A percentile compares a stretch with the other conserved stretches of the same genome.
These are phyloP conservation scores for Nicotiana otophora DNA, from an alignment of 257 asterid species.

Conservation along the genomic window DNA sequence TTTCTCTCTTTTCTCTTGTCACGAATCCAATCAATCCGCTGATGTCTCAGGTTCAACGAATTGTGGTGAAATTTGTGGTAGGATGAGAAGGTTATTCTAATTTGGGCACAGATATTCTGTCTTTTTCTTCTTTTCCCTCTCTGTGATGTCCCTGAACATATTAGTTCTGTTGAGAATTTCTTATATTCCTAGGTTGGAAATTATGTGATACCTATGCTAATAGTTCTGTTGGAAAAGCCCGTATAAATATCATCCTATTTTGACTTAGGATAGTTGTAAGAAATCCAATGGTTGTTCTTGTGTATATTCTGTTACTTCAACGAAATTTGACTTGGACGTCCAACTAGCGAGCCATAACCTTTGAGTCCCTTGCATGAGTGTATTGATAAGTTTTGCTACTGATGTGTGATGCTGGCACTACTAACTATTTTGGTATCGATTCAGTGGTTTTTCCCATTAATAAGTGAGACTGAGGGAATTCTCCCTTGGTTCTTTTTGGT, in stretches of 20 bases:
- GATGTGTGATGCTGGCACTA: background rate
- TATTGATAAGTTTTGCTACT: background rate
- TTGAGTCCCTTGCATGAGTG: background rate
- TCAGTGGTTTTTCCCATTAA: background rate
- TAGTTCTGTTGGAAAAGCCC: background rate
- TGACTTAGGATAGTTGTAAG: background rate
- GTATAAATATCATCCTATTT: background rate
- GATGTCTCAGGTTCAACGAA: background rate
- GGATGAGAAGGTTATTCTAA: background rate
- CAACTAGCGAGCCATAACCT: background rate
- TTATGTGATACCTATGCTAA: background rate
- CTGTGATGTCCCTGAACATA: background rate
- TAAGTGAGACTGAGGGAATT: background rate
- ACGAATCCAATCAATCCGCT: background rate
- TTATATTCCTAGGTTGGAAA: background rate
- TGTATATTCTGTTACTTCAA: background rate
- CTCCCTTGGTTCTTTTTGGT: constrained; percentile 6
- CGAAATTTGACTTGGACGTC: background rate
- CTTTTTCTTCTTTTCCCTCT: background rate
- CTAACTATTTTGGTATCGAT: background rate
- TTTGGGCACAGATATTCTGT: background rate
- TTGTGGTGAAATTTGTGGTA: background rate
- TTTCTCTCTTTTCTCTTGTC: background rate
- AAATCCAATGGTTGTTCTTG: background rate
- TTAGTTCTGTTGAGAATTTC: background rate